These are phyloP conservation scores for Takakia lepidozioides DNA, from an alignment of 225 moss, liverwort and hornwort genomes.

Conservation along the genomic window DNA sequence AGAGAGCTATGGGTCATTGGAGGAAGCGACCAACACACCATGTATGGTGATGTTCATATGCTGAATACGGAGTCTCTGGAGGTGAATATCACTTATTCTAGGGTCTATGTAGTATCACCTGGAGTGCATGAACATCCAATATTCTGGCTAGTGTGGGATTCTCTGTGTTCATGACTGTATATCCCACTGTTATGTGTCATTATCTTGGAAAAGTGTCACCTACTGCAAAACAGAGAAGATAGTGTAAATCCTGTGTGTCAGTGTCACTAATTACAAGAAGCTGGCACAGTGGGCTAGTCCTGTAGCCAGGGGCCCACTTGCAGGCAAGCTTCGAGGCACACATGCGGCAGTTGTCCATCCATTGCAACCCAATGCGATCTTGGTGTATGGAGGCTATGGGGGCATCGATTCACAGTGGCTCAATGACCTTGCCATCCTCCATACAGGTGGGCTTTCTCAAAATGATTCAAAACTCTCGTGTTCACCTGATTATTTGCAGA, in stretches of 20 bases:
- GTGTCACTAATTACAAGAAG: too few species aligned
- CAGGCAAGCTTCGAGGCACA: conserved; percentile 62
- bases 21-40: conserved; percentile 62
- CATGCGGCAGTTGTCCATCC: conserved; percentile 83
- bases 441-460: conserved; percentile 52
- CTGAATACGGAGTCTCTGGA: conserved; percentile 56
- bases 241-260: not conserved
- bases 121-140: too few species aligned
- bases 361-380: conserved; percentile 34
- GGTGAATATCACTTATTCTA: conserved; percentile 15
- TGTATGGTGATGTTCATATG: conserved; percentile 78
- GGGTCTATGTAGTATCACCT: too few species aligned
- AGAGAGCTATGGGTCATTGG: conserved; percentile 81
- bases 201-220: too few species aligned
- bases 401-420: conserved; percentile 64
- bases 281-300: conserved; percentile 65
- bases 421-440: conserved; percentile 54
- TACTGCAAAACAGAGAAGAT: too few species aligned
- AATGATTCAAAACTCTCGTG: too few species aligned
- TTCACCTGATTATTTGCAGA: too few species aligned
- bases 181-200: too few species aligned
- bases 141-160: too few species aligned
- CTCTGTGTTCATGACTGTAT: too few species aligned
- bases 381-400: conserved; percentile 76
- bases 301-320: conserved; percentile 37